phyloP scores from a whole-genome alignment of 352 stramenopile species.

The Phytophthora parvispora region DNA sequence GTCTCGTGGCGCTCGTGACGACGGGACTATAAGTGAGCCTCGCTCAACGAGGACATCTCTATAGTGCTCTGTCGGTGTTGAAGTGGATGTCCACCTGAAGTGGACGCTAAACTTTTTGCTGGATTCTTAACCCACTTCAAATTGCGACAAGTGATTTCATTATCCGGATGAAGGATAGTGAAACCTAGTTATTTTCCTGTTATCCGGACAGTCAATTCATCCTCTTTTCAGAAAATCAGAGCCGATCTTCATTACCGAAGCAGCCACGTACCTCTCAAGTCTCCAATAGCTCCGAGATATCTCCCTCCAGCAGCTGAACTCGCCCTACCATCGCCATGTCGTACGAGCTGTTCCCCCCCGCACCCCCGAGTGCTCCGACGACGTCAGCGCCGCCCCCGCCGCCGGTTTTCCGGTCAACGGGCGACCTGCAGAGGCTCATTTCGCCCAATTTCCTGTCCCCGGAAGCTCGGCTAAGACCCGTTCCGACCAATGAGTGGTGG shows the following conservation, averaged over 20 bases:
- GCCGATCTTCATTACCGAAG: slow-evolving; percentile 28
- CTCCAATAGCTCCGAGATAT: background rate
- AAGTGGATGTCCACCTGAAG: background rate
- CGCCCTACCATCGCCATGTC: slow-evolving; percentile 22
- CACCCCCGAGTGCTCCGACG: slow-evolving; percentile 1
- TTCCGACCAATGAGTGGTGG: slow-evolving; percentile 90
- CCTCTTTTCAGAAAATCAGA: slow-evolving; percentile 3
- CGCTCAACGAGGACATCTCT: no score
- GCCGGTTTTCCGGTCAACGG: slow-evolving; percentile 54
- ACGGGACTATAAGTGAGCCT: no score
- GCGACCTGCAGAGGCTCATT: slow-evolving; percentile 62
- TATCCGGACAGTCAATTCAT: slow-evolving; percentile 14
- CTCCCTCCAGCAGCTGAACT: background rate
- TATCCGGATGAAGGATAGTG: slow-evolving; percentile 9
- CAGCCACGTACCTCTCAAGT: slow-evolving; percentile 19
- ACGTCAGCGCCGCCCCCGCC: slow-evolving; percentile 32
- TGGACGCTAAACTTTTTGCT: background rate
- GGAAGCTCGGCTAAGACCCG: slow-evolving; percentile 33
- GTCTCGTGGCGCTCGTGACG: no score
- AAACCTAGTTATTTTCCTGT: background rate
- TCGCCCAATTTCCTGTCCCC: slow-evolving; percentile 52
- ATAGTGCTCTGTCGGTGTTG: no score
- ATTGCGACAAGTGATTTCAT: slow-evolving; percentile 4
- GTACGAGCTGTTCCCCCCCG: slow-evolving; percentile 23
- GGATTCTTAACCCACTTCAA: slow-evolving; percentile 16